Evolutionary conservation across 345 rosid genomes (phyloP), one percentile per base, ranked within the genome.

Genomic region (Dipteronia sinensis): DNA sequence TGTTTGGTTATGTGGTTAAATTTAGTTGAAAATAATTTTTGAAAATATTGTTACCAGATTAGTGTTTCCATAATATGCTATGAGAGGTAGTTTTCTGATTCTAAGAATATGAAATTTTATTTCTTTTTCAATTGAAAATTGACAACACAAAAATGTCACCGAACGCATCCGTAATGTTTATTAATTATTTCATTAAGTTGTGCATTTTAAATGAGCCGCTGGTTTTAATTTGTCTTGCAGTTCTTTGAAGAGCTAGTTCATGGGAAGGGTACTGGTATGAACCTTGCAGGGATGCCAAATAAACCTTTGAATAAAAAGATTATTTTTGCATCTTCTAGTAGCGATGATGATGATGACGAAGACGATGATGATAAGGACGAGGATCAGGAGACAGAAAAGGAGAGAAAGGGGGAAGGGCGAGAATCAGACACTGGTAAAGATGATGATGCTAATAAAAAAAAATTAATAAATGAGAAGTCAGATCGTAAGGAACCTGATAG

Each of bases 301-400:
- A 89, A 91, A 77, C 95, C 96, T 49, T 59, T 74, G 13, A 93
- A 90, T 87, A 94, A 93, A 82, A 94, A 94, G 83, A 94, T 90
- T 69, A 92, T 87, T 49, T 97, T 93, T 81, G 81, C 90, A 5
- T 92, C 86, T 77, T 84, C 86, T n/a, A 82, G 78, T 47, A 68
- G 74, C 25, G 78, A 89, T 55, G 83, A 92, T 55, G 87, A 83
- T 10, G 95, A 91, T 12, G 93, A 93, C 16, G 83, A 92, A 49
- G 87, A 82, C 8, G 94, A 91, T 12, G 93, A 93, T n/a, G 85
- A 83, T 1, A 80, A 80, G 11, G 84, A 78, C 0, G 72, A 58
- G 10, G 88, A 77, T 19, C 77, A 73, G 19, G 85, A 65, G 47
- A 84, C 72, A 29, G 80, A 73, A 17, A 77, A 65, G 12, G 83